Evolutionary conservation across 2,329 filamentous ascomycete species (phyloP).

Genomic region (Arthrobotrys musiformis): DNA sequence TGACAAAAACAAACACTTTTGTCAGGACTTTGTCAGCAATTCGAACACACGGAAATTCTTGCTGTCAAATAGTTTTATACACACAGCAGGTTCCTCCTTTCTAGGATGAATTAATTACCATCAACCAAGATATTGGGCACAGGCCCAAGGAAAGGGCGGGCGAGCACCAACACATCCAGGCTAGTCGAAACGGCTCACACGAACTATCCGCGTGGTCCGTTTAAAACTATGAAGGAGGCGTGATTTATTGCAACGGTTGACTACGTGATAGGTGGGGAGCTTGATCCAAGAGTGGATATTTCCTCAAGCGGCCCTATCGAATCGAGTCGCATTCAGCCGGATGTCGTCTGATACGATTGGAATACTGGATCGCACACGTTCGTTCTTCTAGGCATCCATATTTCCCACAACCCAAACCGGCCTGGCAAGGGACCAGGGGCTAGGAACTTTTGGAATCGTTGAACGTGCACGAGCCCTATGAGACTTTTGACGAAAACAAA

Average conservation of each 20-base stretch:
- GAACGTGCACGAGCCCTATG: conserved; percentile 51
- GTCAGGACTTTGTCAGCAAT: conserved; percentile 36
- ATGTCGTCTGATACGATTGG: conserved; percentile 52
- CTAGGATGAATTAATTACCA: conserved; percentile 33
- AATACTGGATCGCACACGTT: conserved; percentile 35
- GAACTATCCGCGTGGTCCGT: conserved; percentile 25
- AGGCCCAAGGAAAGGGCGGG: not conserved
- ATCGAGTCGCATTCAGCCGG: conserved; percentile 56
- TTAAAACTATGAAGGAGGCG: conserved; percentile 50
- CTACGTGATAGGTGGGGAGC: conserved; percentile 25
- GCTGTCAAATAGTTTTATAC: conserved; percentile 9
- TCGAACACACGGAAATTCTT: conserved; percentile 13
- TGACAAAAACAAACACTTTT: conserved; percentile 18
- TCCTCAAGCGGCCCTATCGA: conserved; percentile 43
- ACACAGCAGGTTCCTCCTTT: not conserved
- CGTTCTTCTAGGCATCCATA: conserved; percentile 54
- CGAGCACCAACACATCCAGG: conserved; percentile 49
- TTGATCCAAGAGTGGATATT: conserved; percentile 33
- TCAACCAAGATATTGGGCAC: conserved; percentile 14
- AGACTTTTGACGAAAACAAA: not conserved
- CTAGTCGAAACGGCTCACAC: conserved; percentile 48
- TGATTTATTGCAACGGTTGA: conserved; percentile 38
- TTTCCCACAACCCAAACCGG: conserved; percentile 55
- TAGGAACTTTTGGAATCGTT: conserved; percentile 13
- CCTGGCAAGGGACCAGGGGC: conserved; percentile 37